A percentile compares a stretch with the other conserved stretches of the same genome.
These are phyloP conservation scores for Gossypium herbaceum DNA, from an alignment of 345 rosid species.

Conservation along the genomic window DNA sequence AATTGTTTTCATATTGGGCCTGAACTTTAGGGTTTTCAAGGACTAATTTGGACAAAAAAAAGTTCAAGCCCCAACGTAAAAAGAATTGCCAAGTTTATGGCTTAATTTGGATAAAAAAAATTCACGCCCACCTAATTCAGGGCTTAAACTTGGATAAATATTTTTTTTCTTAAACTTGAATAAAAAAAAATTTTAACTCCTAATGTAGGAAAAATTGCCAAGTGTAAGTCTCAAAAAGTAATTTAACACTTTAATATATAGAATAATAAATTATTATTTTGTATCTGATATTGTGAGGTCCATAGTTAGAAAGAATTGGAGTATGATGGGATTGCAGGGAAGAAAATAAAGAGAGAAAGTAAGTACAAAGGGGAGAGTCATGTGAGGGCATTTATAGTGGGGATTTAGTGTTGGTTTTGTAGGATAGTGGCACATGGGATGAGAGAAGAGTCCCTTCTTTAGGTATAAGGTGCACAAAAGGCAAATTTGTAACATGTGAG, in stretches of 20 bases:
- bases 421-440: conserved; percentile 19
- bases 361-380: not conserved
- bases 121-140: too few species aligned
- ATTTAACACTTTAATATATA: not conserved
- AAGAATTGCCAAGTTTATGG: too few species aligned
- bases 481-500: conserved; percentile 10
- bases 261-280: not conserved
- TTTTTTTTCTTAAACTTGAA: too few species aligned
- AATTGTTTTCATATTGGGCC: too few species aligned
- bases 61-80: too few species aligned
- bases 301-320: not conserved
- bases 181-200: too few species aligned
- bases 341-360: not conserved
- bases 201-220: too few species aligned
- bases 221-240: not conserved
- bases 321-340: not conserved
- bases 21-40: too few species aligned
- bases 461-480: conserved; percentile 7
- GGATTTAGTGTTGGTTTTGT: conserved; percentile 19
- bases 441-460: not conserved
- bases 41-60: too few species aligned
- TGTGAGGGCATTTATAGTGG: conserved; percentile 24
- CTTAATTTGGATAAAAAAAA: too few species aligned
- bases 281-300: not conserved
- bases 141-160: too few species aligned